phyloP scores from a whole-genome alignment of 441 rosid genomes.

The Melastoma candidum region DNA sequence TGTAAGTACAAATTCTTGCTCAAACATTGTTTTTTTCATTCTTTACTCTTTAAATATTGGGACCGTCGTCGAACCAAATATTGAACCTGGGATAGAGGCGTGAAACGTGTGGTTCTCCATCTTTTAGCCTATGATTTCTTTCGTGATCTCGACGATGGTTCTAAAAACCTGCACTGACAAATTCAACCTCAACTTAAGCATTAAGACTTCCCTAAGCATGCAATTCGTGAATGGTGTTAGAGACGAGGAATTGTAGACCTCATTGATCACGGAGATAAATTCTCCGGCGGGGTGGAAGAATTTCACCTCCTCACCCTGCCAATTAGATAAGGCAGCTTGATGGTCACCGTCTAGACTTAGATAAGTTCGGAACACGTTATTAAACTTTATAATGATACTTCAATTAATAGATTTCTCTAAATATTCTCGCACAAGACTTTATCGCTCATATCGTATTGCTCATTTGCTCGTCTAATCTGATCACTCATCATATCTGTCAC shows the following conservation, averaged over 20 bases:
- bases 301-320: slow-evolving; percentile 12
- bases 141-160: slow-evolving; percentile 67
- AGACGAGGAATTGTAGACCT: slow-evolving; percentile 32
- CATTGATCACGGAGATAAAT: slow-evolving; percentile 36
- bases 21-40: too few relatives aligned
- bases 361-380: too few relatives aligned
- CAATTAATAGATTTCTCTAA: too few relatives aligned
- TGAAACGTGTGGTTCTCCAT: slow-evolving; percentile 97
- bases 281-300: slow-evolving; percentile 16
- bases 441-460: too few relatives aligned
- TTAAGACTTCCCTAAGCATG: too few relatives aligned
- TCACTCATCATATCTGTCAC: too few relatives aligned
- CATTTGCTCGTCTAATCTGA: too few relatives aligned
- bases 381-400: too few relatives aligned
- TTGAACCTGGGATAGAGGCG: slow-evolving; percentile 50
- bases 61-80: slow-evolving; percentile 17
- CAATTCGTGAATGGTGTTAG: neutral
- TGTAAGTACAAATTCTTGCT: too few relatives aligned
- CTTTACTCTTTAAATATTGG: too few relatives aligned
- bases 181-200: neutral
- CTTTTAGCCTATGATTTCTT: slow-evolving; percentile 60
- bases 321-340: neutral
- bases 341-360: too few relatives aligned
- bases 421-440: too few relatives aligned
- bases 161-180: slow-evolving; percentile 14